A percentile compares a stretch with the other conserved stretches of the same genome.
phyloP scores from a whole-genome alignment of 805 yeast species.

The Pichia heedii region DNA sequence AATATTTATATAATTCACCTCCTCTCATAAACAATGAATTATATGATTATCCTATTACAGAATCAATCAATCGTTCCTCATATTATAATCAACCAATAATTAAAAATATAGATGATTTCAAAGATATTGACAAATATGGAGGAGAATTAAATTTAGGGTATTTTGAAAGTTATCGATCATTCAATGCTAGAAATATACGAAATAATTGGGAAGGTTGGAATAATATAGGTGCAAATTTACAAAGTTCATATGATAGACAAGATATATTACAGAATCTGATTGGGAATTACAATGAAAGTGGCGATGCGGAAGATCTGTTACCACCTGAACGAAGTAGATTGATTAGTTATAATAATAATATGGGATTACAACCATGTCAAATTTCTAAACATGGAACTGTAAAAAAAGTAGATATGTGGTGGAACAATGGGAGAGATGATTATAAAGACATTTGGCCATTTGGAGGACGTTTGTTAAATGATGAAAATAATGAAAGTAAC shows the following conservation, averaged over 20 bases:
- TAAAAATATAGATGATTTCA: constrained; percentile 25
- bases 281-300: too few relatives aligned
- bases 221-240: not conserved
- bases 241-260: constrained; percentile 7
- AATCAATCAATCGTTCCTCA: not conserved
- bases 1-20: constrained; percentile 9
- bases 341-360: not conserved
- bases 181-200: not conserved
- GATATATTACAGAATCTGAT: not conserved
- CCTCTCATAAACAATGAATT: not conserved
- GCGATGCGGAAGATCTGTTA: too few relatives aligned
- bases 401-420: not conserved
- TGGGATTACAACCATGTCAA: not conserved
- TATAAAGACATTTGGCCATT: constrained; percentile 2
- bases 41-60: constrained; percentile 5
- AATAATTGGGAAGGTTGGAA: not conserved
- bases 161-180: constrained; percentile 6
- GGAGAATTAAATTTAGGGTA: constrained; percentile 9
- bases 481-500: not conserved
- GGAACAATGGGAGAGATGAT: not conserved
- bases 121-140: constrained; percentile 9
- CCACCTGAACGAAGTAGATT: not conserved
- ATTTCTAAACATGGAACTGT: not conserved
- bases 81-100: constrained; percentile 21
- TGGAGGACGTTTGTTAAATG: not conserved